A percentile compares a stretch with the other conserved stretches of the same genome.
Evolutionary conservation across 257 asterid species (phyloP).

Genomic region (Euphrasia confusa): DNA sequence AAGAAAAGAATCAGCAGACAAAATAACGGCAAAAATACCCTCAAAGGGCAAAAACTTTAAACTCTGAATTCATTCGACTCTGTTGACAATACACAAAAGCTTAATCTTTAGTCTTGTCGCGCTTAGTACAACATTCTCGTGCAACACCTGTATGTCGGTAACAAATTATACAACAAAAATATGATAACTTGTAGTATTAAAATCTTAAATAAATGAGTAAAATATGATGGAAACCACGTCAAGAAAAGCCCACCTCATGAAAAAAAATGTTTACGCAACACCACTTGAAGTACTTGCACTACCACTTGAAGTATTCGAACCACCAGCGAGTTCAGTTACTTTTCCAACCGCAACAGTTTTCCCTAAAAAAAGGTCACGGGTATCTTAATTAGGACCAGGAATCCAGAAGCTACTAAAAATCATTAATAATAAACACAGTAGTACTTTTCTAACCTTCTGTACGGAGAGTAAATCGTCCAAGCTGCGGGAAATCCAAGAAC

Average conservation of each 20-base stretch:
- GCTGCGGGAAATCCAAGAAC: slow-evolving; percentile 67
- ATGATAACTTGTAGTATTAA: not conserved
- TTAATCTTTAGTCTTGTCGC: not conserved
- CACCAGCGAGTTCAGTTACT: slow-evolving; percentile 31
- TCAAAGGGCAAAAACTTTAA: not conserved
- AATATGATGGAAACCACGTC: not conserved
- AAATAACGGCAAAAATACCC: slow-evolving; percentile 23
- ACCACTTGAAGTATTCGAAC: slow-evolving; percentile 20
- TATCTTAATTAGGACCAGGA: slow-evolving; percentile 12
- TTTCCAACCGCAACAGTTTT: slow-evolving; percentile 67
- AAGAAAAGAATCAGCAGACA: slow-evolving; percentile 8
- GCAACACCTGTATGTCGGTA: not conserved
- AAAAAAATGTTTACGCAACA: slow-evolving; percentile 26
- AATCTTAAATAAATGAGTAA: too few relatives aligned
- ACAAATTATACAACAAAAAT: not conserved
- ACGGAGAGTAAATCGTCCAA: slow-evolving; percentile 94
- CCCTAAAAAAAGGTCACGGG: slow-evolving; percentile 38
- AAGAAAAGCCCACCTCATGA: slow-evolving; percentile 20
- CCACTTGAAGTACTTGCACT: slow-evolving; percentile 22
- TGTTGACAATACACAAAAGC: not conserved
- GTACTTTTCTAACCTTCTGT: slow-evolving; percentile 58
- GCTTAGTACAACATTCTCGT: not conserved
- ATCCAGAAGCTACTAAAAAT: slow-evolving; percentile 1
- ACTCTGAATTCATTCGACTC: slow-evolving; percentile 1
- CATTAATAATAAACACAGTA: slow-evolving; percentile 10